Evolutionary conservation across 371 early-diverging fungal genomes (phyloP), one percentile per base, ranked within the genome.

Genomic region (Cokeromyces recurvatus): DNA sequence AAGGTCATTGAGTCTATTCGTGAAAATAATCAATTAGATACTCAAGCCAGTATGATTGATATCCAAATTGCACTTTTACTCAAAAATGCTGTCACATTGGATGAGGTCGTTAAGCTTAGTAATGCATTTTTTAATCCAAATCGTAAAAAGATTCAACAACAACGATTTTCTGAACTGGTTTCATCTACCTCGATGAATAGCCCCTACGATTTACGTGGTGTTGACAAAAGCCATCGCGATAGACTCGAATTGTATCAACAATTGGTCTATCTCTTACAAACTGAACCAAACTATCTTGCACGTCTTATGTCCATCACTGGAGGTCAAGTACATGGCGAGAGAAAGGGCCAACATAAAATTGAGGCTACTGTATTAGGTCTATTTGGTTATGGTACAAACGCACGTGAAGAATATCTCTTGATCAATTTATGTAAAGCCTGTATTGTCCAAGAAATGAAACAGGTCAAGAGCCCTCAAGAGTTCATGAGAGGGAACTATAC

Each of bases 41-140:
- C 73, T 1, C 82, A 91, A 38, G 74, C 99, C 21, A 93, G 84
- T 56, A 87, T 90, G 32, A 75, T 98, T 3, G 99, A 99, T 62
- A 85, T 92, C 47, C 97, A 98, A 67, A 97, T 99, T 48, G 92
- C 97, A 3, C 78, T 99, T 10, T 79, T 99, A 9, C 86, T 99
- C 21, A 89, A 93, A 54, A 99, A 99, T 67, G 92, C 91, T 27
- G 92, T 97, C 35, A 84, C 92, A 6, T 64, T 99, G 34, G 94
- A 95, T 39, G 96, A 95, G 59, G 93, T 97, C 10, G 71, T 89
- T 46, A 86, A 83, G 44, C 66, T 70, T 4, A 82, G 79, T 3
- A 68, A 80, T 4, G 71, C 79, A 0, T 64, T 79, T 37, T 54
- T 59, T 14, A 46, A 31, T 14, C 55, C 46, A 2, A 73, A 75